These are phyloP conservation scores for Cardamine chenopodiifolia DNA, from an alignment of 345 rosid species.

Conservation along the genomic window DNA sequence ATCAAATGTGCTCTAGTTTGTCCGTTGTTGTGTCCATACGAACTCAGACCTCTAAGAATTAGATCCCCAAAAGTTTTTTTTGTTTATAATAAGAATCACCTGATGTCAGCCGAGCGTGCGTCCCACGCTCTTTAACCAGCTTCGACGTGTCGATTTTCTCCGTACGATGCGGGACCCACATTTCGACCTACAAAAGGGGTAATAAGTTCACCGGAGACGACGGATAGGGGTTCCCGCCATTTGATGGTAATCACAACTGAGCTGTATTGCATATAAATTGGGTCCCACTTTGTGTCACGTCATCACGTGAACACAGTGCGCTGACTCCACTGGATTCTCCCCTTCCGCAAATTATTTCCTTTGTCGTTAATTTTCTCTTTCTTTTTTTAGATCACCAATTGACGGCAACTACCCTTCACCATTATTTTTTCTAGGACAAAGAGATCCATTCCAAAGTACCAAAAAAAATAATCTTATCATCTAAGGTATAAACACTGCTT, in stretches of 20 bases:
- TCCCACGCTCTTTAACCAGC: slow-evolving; percentile 12
- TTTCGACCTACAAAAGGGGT: neutral
- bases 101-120: slow-evolving; percentile 26
- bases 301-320: slow-evolving; percentile 42
- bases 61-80: slow-evolving; percentile 17
- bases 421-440: neutral
- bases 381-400: slow-evolving; percentile 29
- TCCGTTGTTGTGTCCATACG: slow-evolving; percentile 8
- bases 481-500: neutral
- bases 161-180: neutral
- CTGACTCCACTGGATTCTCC: slow-evolving; percentile 39
- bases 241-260: slow-evolving; percentile 12
- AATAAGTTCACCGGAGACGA: slow-evolving; percentile 6
- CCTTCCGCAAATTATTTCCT: slow-evolving; percentile 31
- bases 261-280: slow-evolving; percentile 29
- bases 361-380: slow-evolving; percentile 35
- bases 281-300: slow-evolving; percentile 38
- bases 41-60: neutral
- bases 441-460: neutral
- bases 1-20: neutral
- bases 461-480: neutral
- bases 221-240: slow-evolving; percentile 35
- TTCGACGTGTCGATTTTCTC: slow-evolving; percentile 18
- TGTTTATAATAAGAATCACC: neutral
- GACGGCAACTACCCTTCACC: slow-evolving; percentile 40